Evolutionary conservation across 768 basidiomycete species (phyloP).

Genomic region (Leccinum variicolor): DNA sequence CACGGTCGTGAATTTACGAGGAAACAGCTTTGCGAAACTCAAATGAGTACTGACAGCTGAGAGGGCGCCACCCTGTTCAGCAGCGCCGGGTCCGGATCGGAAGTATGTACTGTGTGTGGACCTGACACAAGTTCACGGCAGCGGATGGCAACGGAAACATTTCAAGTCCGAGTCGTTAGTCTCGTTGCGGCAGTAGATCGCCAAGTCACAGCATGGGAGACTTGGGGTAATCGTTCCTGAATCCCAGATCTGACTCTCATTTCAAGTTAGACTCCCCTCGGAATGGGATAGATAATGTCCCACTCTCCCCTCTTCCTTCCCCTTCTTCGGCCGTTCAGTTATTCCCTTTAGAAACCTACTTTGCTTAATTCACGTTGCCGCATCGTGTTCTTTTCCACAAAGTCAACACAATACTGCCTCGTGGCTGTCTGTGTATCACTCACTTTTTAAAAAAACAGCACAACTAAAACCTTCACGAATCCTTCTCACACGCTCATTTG

Average conservation of each 20-base stretch:
- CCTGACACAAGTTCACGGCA: background rate
- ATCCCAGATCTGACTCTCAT: slow-evolving; percentile 10
- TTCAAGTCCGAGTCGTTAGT: background rate
- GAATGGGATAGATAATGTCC: slow-evolving; percentile 11
- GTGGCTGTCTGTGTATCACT: slow-evolving; percentile 12
- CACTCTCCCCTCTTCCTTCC: background rate
- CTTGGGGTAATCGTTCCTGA: slow-evolving; percentile 7
- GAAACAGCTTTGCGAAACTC: background rate
- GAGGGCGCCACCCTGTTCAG: background rate
- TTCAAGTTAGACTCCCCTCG: background rate
- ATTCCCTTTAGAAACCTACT: background rate
- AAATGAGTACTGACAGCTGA: background rate
- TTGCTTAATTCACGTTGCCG: slow-evolving; percentile 6
- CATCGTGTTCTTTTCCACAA: slow-evolving; percentile 6
- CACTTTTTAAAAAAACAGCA: slow-evolving; percentile 16
- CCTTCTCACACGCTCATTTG: slow-evolving; percentile 5
- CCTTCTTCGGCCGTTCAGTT: background rate
- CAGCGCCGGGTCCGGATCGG: slow-evolving; percentile 12
- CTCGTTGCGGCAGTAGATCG: slow-evolving; percentile 20
- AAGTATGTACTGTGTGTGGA: background rate
- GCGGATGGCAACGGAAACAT: background rate
- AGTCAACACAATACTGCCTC: slow-evolving; percentile 6
- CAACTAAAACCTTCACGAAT: slow-evolving; percentile 1
- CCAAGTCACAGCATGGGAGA: background rate
- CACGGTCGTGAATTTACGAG: background rate